Base-by-base conservation (phyloP, 2,329 filamentous ascomycete species). In the Mycosphaerella arachidis region DNA sequence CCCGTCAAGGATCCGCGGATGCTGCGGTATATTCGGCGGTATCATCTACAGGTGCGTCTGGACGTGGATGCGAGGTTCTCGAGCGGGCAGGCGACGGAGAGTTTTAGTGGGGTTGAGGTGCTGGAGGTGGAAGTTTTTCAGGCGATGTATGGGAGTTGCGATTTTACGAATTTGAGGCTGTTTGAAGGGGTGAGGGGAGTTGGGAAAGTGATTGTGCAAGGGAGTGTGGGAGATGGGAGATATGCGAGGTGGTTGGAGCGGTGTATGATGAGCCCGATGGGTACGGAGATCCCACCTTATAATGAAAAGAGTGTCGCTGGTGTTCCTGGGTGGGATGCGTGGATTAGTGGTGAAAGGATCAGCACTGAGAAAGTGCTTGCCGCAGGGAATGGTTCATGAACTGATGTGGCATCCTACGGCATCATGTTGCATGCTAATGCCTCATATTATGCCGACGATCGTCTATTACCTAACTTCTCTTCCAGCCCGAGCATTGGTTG, bases 61-160 rank as follows among this genome's bases (percentile, higher is more conserved):
- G 81, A 83, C 59, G 79, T 74, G 4, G 81, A 83, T 68, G 73
- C 79, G 0, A 73, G 74, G 13, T 83, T 80, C 68, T 72, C 71
- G 3, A 63, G 63, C 2, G 60, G 64, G 29, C 72, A 79, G 50
- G 78, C 76, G 0, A 68, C 68, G 6, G 66, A 71, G n/a, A 75
- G 76, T 0, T 83, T 83, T 63, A 75, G 71, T 0, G 77, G 76
- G 1, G 71, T 74, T 0, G 78, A 82, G 48, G 75, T 75, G 56
- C 68, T 83, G 18, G 78, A 79, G 55, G 70, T 84, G n/a, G 75
- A 80, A 48, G 78, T 80, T 4, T 81, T 78, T 66, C 78, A 82
- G 67, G 69, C 75, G 1, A 74, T 75, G 66, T 79, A 72, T 64
- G 73, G 72, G n/a, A 72, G 73, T 12, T 78, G 74, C 27, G 77